phyloP scores from a whole-genome alignment of 768 basidiomycete species.

The Trametes punicea region DNA sequence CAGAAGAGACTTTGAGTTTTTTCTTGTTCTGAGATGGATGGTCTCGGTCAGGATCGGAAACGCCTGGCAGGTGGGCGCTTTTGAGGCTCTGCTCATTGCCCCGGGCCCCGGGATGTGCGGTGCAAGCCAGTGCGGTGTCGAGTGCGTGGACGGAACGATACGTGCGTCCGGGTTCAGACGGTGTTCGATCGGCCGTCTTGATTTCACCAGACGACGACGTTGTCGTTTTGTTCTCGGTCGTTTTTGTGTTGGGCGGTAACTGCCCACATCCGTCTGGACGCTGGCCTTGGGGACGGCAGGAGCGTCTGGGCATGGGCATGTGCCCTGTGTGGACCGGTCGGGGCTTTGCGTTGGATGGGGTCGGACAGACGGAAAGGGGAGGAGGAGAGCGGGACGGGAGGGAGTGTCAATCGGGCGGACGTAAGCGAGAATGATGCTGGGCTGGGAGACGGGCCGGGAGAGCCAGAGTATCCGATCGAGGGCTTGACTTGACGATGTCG shows the following conservation, averaged over 20 bases:
- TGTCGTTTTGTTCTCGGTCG: neutral
- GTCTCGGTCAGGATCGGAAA: slow-evolving; percentile 9
- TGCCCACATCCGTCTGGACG: neutral
- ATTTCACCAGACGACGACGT: neutral
- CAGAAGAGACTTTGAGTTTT: neutral
- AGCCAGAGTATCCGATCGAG: slow-evolving; percentile 9
- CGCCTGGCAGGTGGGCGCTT: too few species aligned
- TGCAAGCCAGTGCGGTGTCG: too few species aligned
- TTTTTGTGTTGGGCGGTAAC: neutral
- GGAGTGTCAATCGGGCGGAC: neutral
- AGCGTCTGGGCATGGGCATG: neutral
- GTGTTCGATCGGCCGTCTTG: neutral
- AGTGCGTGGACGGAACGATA: too few species aligned
- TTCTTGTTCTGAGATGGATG: neutral
- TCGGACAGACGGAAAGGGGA: neutral
- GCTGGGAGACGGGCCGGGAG: slow-evolving; percentile 7
- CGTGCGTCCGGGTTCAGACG: slow-evolving; percentile 2
- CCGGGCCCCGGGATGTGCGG: too few species aligned
- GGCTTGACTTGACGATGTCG: slow-evolving; percentile 5
- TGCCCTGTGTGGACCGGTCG: neutral
- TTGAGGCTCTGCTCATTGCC: too few species aligned
- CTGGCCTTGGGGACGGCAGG: neutral
- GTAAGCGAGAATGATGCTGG: slow-evolving; percentile 5
- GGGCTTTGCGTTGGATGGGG: neutral
- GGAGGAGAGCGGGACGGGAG: neutral